Evolutionary conservation across 202 grass and related monocot species (phyloP).

Genomic region (Elaeis oleifera): DNA sequence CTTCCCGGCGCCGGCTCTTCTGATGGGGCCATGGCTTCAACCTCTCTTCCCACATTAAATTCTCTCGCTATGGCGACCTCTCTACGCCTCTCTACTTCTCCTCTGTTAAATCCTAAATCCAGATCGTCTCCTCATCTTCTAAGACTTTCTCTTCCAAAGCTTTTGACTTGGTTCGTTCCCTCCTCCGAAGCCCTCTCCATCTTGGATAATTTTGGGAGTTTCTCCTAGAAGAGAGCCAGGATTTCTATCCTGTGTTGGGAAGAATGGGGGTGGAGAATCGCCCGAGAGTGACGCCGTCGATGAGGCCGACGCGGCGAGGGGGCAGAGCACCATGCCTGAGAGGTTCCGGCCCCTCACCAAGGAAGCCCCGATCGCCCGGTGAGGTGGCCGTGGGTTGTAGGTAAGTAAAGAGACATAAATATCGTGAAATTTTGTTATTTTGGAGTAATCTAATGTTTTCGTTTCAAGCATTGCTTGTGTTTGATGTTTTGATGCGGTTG

Average conservation of each 20-base stretch:
- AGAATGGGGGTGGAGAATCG: not conserved
- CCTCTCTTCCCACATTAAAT: not conserved
- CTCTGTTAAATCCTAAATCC: constrained; percentile 1
- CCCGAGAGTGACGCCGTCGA: not conserved
- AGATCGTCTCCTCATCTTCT: constrained; percentile 3
- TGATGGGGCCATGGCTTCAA: constrained; percentile 11
- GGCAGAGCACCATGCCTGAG: constrained; percentile 28
- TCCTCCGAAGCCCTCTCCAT: not conserved
- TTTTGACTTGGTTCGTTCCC: not conserved
- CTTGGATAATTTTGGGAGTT: not conserved
- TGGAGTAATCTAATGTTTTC: not conserved
- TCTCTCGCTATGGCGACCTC: not conserved
- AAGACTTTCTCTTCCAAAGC: not conserved
- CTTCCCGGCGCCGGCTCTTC: no score
- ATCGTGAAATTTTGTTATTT: not conserved
- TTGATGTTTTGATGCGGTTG: not conserved
- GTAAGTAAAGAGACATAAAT: not conserved
- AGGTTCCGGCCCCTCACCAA: constrained; percentile 23
- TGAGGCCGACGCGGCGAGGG: constrained; percentile 9
- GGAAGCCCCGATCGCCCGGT: constrained; percentile 17
- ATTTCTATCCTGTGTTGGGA: not conserved
- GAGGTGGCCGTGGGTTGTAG: constrained; percentile 23
- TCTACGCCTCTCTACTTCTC: not conserved
- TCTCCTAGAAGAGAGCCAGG: not conserved
- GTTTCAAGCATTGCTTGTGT: not conserved